Conservation (phyloP, 306 rosid species). For the Corylus avellana region DNA sequence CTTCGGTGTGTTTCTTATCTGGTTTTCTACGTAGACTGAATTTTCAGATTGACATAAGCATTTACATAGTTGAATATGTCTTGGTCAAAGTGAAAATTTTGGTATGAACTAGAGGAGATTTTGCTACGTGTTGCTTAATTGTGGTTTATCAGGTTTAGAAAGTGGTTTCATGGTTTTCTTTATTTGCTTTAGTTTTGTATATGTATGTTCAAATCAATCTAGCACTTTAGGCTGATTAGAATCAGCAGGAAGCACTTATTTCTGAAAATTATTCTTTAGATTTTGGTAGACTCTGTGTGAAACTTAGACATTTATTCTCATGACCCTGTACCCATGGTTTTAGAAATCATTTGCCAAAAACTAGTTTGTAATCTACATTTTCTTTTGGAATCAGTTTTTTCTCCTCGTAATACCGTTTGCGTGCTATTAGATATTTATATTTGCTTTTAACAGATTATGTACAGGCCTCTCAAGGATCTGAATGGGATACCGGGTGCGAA, state of each 20-base stretch:
- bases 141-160: neutral
- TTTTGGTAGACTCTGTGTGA: neutral
- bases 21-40: neutral
- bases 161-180: neutral
- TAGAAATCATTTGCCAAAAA: constrained; percentile 2
- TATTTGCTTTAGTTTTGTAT: neutral
- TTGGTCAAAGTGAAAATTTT: neutral
- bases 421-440: constrained; percentile 7
- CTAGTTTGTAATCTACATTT: neutral
- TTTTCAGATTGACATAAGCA: neutral
- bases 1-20: constrained; percentile 53
- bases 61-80: neutral
- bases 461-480: constrained; percentile 70
- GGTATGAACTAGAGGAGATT: neutral
- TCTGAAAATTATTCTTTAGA: neutral
- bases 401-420: neutral
- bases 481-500: constrained; percentile 78
- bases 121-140: neutral
- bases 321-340: neutral
- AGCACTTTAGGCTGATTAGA: neutral
- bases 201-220: neutral
- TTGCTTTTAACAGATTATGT: constrained; percentile 64
- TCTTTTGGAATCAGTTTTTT: constrained; percentile 3
- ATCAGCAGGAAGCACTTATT: neutral
- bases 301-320: neutral